phyloP scores from a whole-genome alignment of 2,329 filamentous ascomycete genomes.

The Emmonsia crescens region DNA sequence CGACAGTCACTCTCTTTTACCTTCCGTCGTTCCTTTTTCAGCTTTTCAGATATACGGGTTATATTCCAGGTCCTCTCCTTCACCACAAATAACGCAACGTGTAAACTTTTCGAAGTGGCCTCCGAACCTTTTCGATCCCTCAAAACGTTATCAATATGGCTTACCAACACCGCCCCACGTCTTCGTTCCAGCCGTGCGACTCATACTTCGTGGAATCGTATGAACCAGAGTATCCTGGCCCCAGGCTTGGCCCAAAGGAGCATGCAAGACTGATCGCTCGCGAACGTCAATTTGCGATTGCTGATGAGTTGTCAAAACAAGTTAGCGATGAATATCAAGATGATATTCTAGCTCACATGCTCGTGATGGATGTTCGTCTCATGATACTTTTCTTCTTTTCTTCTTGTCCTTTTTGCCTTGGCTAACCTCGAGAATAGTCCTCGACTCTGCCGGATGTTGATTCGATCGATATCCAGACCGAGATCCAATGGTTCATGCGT shows the following conservation, averaged over 20 bases:
- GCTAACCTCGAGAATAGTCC: conserved; percentile 38
- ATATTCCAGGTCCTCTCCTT: conserved; percentile 35
- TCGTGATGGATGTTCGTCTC: conserved; percentile 68
- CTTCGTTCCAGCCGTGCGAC: conserved; percentile 53
- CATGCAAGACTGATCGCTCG: conserved; percentile 67
- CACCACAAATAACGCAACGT: conserved; percentile 23
- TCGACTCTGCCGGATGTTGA: conserved; percentile 92
- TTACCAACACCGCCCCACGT: conserved; percentile 40
- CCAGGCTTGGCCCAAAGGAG: conserved; percentile 58
- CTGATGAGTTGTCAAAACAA: conserved; percentile 73
- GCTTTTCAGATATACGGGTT: conserved; percentile 21
- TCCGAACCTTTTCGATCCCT: conserved; percentile 14
- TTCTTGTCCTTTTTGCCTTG: background rate
- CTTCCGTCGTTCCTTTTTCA: conserved; percentile 26
- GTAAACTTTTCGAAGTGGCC: conserved; percentile 12
- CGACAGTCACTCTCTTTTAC: conserved; percentile 42
- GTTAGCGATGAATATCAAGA: conserved; percentile 87
- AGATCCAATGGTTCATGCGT: conserved; percentile 99
- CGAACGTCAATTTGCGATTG: conserved; percentile 77
- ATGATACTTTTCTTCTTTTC: background rate
- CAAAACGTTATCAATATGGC: conserved; percentile 39
- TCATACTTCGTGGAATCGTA: conserved; percentile 57
- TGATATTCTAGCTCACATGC: conserved; percentile 89
- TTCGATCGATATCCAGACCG: conserved; percentile 96
- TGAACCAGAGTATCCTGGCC: conserved; percentile 38